Evolutionary conservation across 1,139 yeast genomes (phyloP).

Genomic region (Pichia sp.): DNA sequence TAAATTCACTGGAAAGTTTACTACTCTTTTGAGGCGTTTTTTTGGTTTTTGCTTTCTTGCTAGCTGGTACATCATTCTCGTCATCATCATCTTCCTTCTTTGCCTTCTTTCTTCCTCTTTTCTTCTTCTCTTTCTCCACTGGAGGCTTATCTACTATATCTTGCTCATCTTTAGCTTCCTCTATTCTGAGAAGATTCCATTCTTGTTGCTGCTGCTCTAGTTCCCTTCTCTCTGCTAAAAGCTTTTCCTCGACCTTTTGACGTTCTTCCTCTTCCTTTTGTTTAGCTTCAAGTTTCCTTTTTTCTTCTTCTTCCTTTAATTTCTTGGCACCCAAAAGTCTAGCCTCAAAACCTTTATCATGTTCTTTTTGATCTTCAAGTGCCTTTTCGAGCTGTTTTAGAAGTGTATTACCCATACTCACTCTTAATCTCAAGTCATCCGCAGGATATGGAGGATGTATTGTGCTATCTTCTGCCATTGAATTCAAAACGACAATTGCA

Average conservation of each 20-base stretch:
- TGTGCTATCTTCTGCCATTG: slow-evolving; percentile 44
- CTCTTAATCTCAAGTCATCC: slow-evolving; percentile 78
- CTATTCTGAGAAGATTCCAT: slow-evolving; percentile 64
- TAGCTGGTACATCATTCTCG: slow-evolving; percentile 9
- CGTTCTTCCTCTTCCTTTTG: slow-evolving; percentile 41
- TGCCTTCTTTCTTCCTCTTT: slow-evolving; percentile 25
- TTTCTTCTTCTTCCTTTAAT: slow-evolving; percentile 56
- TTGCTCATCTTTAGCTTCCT: slow-evolving; percentile 34
- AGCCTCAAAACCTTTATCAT: slow-evolving; percentile 52
- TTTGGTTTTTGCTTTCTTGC: slow-evolving; percentile 17
- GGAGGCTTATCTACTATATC: slow-evolving; percentile 29
- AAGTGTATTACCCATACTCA: slow-evolving; percentile 78
- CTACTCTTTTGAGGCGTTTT: slow-evolving; percentile 23
- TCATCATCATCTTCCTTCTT: slow-evolving; percentile 20
- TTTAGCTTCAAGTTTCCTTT: slow-evolving; percentile 38
- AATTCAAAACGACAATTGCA: slow-evolving; percentile 59
- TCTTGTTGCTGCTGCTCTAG: slow-evolving; percentile 79
- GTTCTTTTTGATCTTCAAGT: slow-evolving; percentile 67
- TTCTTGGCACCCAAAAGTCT: slow-evolving; percentile 73
- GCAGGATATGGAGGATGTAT: slow-evolving; percentile 69
- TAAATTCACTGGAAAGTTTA: slow-evolving; percentile 28
- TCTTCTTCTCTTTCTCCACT: slow-evolving; percentile 26
- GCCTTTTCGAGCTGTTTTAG: slow-evolving; percentile 66
- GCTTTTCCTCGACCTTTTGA: slow-evolving; percentile 44
- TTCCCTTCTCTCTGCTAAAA: slow-evolving; percentile 63